These are phyloP conservation scores for Pachyrhizus erosus DNA, from an alignment of 306 rosid species.

Conservation along the genomic window DNA sequence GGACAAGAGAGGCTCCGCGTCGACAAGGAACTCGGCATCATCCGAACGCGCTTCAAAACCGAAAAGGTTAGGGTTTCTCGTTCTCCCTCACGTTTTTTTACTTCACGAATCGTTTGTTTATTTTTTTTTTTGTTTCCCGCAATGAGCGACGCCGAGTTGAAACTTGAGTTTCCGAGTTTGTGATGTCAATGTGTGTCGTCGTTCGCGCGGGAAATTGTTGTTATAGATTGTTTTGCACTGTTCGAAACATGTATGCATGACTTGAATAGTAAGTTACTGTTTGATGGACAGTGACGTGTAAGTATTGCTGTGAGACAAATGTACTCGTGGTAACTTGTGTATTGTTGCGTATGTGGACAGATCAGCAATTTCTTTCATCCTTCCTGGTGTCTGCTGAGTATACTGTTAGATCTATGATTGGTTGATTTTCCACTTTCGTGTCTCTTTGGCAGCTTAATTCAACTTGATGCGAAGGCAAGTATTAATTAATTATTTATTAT, in stretches of 20 bases:
- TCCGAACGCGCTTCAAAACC: constrained; percentile 78
- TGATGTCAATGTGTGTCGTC: neutral
- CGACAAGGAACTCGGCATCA: constrained; percentile 81
- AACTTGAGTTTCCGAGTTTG: neutral
- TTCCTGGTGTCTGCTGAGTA: neutral
- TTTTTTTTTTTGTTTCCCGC: neutral
- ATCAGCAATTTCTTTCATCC: constrained; percentile 6
- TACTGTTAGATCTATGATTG: neutral
- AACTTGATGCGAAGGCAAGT: neutral
- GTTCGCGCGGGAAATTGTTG: neutral
- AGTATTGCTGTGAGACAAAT: neutral
- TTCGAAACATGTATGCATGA: neutral
- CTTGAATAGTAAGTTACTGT: neutral
- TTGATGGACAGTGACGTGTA: neutral
- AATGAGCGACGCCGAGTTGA: neutral
- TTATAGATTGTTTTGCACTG: neutral
- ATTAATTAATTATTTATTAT: neutral
- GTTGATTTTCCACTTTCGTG: neutral
- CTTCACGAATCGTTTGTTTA: neutral
- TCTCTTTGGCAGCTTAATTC: neutral
- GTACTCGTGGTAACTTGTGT: neutral
- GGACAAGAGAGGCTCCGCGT: constrained; percentile 83
- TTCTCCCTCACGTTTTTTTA: neutral
- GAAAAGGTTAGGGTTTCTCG: constrained; percentile 80
- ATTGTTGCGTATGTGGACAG: neutral